phyloP scores from a whole-genome alignment of 1,284 basidiomycete species.

The Meira nashicola region DNA sequence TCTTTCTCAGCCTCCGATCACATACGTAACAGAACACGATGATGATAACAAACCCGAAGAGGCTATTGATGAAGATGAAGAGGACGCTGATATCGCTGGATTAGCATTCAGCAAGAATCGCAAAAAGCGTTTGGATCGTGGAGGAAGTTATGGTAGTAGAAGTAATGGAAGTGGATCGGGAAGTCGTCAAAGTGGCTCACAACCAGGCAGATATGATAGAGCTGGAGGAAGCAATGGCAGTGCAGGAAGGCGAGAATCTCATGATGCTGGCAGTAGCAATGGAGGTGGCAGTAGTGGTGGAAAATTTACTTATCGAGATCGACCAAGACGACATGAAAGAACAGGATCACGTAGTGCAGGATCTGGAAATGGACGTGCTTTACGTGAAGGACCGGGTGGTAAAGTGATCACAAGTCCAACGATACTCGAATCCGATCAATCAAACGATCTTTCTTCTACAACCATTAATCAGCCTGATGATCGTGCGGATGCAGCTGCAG shows the following conservation, averaged over 20 bases:
- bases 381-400: constrained; percentile 2
- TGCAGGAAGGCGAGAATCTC: constrained; percentile 2
- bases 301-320: constrained; percentile 23
- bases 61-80: constrained; percentile 21
- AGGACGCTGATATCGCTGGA: constrained; percentile 43
- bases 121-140: neutral
- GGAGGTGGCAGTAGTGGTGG: constrained; percentile 19
- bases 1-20: constrained; percentile 2
- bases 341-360: constrained; percentile 3
- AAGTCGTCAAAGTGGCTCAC: constrained; percentile 10
- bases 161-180: constrained; percentile 16
- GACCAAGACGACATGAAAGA: constrained; percentile 33
- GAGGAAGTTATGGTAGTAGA: constrained; percentile 3
- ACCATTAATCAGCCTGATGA: neutral
- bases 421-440: neutral
- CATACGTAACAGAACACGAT: constrained; percentile 7
- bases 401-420: constrained; percentile 8
- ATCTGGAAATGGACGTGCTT: neutral
- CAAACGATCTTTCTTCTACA: neutral
- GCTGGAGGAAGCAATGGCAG: neutral
- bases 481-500: constrained; percentile 26
- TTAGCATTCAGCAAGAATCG: constrained; percentile 27
- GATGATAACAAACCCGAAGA: constrained; percentile 3
- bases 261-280: neutral
- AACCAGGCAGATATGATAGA: constrained; percentile 5